These are phyloP conservation scores for Chaetomiaceae sp. DNA, from an alignment of 2,329 filamentous ascomycete species.

Conservation along the genomic window DNA sequence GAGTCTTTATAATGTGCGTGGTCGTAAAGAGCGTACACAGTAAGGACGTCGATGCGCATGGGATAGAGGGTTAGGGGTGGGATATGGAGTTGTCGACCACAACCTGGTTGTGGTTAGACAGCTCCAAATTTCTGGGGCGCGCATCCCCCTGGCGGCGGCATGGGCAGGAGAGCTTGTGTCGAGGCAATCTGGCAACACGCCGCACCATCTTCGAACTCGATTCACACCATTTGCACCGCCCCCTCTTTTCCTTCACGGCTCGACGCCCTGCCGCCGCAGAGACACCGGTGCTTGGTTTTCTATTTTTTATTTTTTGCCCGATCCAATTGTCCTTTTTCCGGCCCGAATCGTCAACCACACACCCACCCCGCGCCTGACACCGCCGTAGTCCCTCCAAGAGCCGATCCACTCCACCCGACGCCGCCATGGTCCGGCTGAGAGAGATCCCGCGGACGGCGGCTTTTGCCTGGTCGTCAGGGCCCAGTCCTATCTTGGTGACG, in stretches of 20 bases:
- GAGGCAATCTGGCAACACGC: constrained; percentile 31
- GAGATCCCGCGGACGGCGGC: constrained; percentile 95
- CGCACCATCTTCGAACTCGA: constrained; percentile 16
- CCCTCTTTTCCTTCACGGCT: constrained; percentile 14
- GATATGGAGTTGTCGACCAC: neutral
- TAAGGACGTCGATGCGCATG: neutral
- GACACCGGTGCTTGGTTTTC: constrained; percentile 19
- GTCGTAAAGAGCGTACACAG: too few species aligned
- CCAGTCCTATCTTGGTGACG: constrained; percentile 79
- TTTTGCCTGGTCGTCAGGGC: constrained; percentile 90
- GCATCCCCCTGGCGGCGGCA: constrained; percentile 19
- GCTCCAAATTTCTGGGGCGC: constrained; percentile 19
- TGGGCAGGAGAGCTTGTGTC: constrained; percentile 15
- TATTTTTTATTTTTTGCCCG: neutral
- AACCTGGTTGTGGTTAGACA: neutral
- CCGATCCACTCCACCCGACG: constrained; percentile 1
- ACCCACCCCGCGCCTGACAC: neutral
- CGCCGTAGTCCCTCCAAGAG: neutral
- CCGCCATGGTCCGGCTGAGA: constrained; percentile 83
- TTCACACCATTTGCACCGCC: constrained; percentile 13
- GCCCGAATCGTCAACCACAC: neutral
- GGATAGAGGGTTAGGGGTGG: constrained; percentile 18
- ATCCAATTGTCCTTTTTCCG: constrained; percentile 13
- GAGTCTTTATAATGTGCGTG: too few species aligned
- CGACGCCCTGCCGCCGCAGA: constrained; percentile 14